A percentile compares a stretch with the other conserved stretches of the same genome.
Evolutionary conservation across 208 protist species (phyloP).

Genomic region (Trypanosomatidae sp.): DNA sequence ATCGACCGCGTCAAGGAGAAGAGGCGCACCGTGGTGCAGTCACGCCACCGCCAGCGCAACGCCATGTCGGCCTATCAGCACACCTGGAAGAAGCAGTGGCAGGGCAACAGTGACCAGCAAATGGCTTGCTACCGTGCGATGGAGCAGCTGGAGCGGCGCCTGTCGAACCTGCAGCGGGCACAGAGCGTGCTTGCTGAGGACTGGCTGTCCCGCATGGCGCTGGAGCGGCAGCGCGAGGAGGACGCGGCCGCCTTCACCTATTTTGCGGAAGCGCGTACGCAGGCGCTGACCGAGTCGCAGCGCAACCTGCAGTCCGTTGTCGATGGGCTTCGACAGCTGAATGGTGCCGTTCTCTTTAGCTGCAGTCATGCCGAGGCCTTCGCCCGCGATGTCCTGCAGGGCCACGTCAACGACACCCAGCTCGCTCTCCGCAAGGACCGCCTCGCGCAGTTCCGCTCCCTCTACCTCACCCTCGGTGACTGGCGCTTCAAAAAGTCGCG

Average conservation of each 20-base stretch:
- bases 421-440: constrained; percentile 62
- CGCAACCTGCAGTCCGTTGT: constrained; percentile 33
- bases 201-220: constrained; percentile 38
- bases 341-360: constrained; percentile 32
- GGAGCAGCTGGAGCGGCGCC: constrained; percentile 66
- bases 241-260: constrained; percentile 51
- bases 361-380: constrained; percentile 39
- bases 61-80: constrained; percentile 34
- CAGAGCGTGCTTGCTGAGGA: constrained; percentile 48
- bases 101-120: constrained; percentile 62
- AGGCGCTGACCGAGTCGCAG: constrained; percentile 45
- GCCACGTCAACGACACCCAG: constrained; percentile 27
- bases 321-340: constrained; percentile 24
- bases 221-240: constrained; percentile 52
- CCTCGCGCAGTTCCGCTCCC: constrained; percentile 68
- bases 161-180: constrained; percentile 51
- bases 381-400: constrained; percentile 34
- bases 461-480: constrained; percentile 89
- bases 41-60: constrained; percentile 35
- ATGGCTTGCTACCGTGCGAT: constrained; percentile 62
- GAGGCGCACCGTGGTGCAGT: constrained; percentile 27
- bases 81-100: constrained; percentile 50
- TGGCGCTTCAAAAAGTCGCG: constrained; percentile 86
- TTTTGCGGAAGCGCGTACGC: constrained; percentile 48
- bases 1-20: constrained; percentile 35